Evolutionary conservation across 805 yeast genomes (phyloP), one percentile per base, ranked within the genome.

Genomic region (Yamadazyma olivae): DNA sequence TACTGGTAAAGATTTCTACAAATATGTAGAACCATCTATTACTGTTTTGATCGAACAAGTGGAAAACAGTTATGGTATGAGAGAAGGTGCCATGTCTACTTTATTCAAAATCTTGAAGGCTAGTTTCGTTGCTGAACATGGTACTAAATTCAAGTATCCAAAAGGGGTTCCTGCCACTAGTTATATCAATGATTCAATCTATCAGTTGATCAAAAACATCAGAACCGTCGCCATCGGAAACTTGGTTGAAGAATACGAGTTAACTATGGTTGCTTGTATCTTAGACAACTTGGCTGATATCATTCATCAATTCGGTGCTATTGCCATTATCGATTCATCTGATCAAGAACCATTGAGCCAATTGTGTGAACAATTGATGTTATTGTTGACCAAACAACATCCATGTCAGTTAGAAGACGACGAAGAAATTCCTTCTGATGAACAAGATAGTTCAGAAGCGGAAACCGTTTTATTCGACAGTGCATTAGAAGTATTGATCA

Each of bases 1-100:
- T 50, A 85, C 96, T 32, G 84, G 89, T 54, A 81, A 77, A 40
- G 79, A 79, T 36, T 89, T 91, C 64, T 75, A 81, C 53, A 79
- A 80, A 52, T 88, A 79, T 53, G 83, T 88, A 42, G 88, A 86
- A 57, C 64, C 79, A 39, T 74, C 89, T 17, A 64, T 84, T 49
- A 71, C 73, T 44, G 72, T 78, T 15, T 70, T 87, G 46, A 64
- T 72, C 32, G 84, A 80, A 38, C 91, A 86, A 62, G 76, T 81
- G 43, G 88, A 80, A 41, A 90, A 83, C 57, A 88, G 95, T 34
- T 89, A 87, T 55, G 96, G 95, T 54, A 78, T 90, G 70, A 79
- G 96, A 58, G 93, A 85, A 64, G 80, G 93, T 40, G 90, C 96
- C 33, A 65, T 91, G 57, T 67, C 74, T 33, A 75, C 91, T 28